These are phyloP conservation scores for Citrus maxima DNA, from an alignment of 345 rosid genomes.

Conservation along the genomic window DNA sequence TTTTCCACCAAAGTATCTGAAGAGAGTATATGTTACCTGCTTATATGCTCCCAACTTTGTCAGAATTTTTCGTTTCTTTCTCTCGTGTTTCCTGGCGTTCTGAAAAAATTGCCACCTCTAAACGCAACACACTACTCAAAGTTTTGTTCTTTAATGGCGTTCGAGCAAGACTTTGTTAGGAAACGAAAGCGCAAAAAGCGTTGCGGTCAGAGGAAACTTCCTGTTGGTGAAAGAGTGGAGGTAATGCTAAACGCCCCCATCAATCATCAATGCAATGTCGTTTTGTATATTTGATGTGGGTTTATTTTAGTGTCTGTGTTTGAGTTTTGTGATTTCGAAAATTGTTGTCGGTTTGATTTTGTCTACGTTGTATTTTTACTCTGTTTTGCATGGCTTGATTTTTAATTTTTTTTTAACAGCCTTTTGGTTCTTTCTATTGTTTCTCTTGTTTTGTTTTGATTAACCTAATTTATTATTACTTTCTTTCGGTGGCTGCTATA, in stretches of 20 bases:
- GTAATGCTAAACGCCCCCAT: conserved; percentile 5
- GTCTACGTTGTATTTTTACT: background rate
- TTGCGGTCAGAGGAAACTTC: conserved; percentile 4
- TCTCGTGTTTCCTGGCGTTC: background rate
- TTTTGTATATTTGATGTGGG: background rate
- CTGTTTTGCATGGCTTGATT: background rate
- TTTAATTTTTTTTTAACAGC: background rate
- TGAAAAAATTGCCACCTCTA: background rate
- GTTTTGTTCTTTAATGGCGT: background rate
- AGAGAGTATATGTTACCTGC: background rate
- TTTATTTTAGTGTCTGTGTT: background rate
- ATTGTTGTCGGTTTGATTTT: background rate
- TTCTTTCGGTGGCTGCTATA: background rate
- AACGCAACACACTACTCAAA: background rate
- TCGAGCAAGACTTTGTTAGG: background rate
- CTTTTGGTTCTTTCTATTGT: background rate
- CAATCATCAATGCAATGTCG: background rate
- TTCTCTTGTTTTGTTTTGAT: background rate
- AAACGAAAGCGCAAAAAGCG: conserved; percentile 20
- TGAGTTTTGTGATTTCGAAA: background rate
- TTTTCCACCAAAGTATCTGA: no score
- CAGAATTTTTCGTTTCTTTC: no score
- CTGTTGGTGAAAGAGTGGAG: conserved; percentile 30
- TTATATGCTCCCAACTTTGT: background rate
- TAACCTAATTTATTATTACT: background rate